Evolutionary conservation across 805 yeast genomes (phyloP), one percentile per base, ranked within the genome.

Genomic region (Lipomyces mesembrius): DNA sequence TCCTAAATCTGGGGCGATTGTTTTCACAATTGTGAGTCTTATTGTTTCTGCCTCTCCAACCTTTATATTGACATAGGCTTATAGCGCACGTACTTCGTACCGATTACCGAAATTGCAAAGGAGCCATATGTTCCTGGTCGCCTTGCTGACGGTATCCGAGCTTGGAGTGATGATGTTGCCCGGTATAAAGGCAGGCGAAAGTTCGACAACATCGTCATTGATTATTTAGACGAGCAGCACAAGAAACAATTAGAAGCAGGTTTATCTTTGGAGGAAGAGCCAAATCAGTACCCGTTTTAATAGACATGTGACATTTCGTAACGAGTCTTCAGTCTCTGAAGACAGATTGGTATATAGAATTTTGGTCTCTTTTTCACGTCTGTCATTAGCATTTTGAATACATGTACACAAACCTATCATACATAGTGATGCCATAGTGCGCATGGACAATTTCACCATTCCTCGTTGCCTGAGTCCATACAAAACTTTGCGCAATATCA

Each of bases 41-140:
- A 3, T 61, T 29, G 20, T 22, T 7, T 58, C 25, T 2, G 22
- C 25, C 39, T 20, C 37, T 17, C n/a, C 25, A 12, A 12, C 2
- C 12, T 17, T 52, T 1, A 14, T 32, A n/a, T 43, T 60, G 12
- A 52, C 20, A 6, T 39, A 29, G 11, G 0, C 20, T 22, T 9
- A 37, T 46, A 67, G 71, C 69, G 91, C 71, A 88, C 91, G 0
- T 87, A 87, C 72, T 87, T 87, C 75, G 72, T 83, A 27, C 89
- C 90, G 7, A 73, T 87, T 37, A 77, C 79, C 2, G 83, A 86
- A 66, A 74, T 88, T 59, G 83, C 84, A 66, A 73, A 84, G 70
- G 91, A 88, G 75, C 89, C 90, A 8, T 82, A 81, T 70, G 79
- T 88, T 35, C 90, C 91, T 3, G 78, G 86, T 67, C 80, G 91